phyloP scores from a whole-genome alignment of 2,329 filamentous ascomycete genomes.

The Colletotrichum incanum region DNA sequence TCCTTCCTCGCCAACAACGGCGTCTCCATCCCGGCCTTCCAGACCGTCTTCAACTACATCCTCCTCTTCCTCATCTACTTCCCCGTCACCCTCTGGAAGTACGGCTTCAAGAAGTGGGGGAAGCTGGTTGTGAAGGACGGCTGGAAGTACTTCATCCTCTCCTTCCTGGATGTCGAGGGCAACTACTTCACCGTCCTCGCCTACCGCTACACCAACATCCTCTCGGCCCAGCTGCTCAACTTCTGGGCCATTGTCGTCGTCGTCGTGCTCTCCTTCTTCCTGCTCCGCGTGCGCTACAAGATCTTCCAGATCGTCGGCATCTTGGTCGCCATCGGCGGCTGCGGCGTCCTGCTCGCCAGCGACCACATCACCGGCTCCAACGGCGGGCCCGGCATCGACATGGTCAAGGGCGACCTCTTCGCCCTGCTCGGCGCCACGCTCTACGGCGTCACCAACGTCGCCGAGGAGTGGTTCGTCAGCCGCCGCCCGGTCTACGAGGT shows the following conservation, averaged over 20 bases:
- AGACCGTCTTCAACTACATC: conserved; percentile 95
- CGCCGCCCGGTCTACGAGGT: conserved; percentile 93
- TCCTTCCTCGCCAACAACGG: conserved; percentile 76
- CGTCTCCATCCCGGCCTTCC: conserved; percentile 93
- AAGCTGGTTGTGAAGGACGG: conserved; percentile 78
- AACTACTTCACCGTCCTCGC: conserved; percentile 99
- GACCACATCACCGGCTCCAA: conserved; percentile 88
- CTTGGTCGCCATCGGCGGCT: conserved; percentile 90
- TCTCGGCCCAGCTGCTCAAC: conserved; percentile 95
- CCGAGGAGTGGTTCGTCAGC: conserved; percentile 94
- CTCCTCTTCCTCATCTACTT: conserved; percentile 88
- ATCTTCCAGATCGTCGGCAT: conserved; percentile 89
- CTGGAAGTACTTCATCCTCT: conserved; percentile 95
- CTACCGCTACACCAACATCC: conserved; percentile 91
- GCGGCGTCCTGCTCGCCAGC: conserved; percentile 87
- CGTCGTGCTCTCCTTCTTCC: conserved; percentile 84
- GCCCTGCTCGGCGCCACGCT: conserved; percentile 89
- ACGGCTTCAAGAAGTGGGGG: conserved; percentile 81
- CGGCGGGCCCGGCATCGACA: conserved; percentile 76
- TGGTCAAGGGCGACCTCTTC: conserved; percentile 93
- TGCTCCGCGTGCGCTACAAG: conserved; percentile 93
- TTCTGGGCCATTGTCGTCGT: conserved; percentile 99
- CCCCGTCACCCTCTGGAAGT: conserved; percentile 82
- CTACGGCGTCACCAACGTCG: conserved; percentile 92
- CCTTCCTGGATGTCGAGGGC: conserved; percentile 94